Evolutionary conservation across 768 basidiomycete genomes (phyloP).

Genomic region (Dioszegia crocea): DNA sequence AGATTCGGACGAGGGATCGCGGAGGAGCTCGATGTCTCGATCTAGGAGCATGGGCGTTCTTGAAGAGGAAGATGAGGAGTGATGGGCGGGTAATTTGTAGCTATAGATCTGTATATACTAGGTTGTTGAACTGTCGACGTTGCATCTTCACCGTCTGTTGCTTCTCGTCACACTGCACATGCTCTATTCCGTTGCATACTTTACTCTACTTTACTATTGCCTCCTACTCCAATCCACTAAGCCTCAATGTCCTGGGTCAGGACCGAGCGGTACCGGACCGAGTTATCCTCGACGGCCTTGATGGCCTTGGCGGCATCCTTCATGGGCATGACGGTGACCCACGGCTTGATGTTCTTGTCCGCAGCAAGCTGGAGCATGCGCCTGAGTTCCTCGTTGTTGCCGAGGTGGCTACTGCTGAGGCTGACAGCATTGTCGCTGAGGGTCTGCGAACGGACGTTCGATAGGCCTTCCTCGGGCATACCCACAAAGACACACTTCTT

Average conservation of each 20-base stretch:
- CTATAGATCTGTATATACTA: slow-evolving; percentile 2
- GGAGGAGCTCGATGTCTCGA: background rate
- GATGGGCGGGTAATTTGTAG: background rate
- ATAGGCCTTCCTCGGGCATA: slow-evolving; percentile 56
- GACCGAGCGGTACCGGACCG: slow-evolving; percentile 59
- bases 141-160: no score
- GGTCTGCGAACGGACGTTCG: slow-evolving; percentile 51
- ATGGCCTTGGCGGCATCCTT: slow-evolving; percentile 57
- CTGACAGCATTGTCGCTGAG: slow-evolving; percentile 45
- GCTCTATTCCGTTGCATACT: no score
- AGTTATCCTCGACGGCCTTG: slow-evolving; percentile 55
- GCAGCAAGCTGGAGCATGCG: slow-evolving; percentile 63
- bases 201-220: slow-evolving; percentile 4
- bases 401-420: slow-evolving; percentile 53
- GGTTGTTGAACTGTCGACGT: no score
- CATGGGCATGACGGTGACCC: slow-evolving; percentile 57
- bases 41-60: slow-evolving; percentile 13
- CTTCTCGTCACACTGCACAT: no score
- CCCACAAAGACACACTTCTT: slow-evolving; percentile 61
- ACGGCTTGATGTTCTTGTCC: slow-evolving; percentile 58
- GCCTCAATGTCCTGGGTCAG: slow-evolving; percentile 48
- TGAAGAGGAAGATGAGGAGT: slow-evolving; percentile 16
- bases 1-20: background rate
- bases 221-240: background rate
- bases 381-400: slow-evolving; percentile 59